Conservation (phyloP, 2,329 filamentous ascomycete genomes). For the Alternaria longipes region DNA sequence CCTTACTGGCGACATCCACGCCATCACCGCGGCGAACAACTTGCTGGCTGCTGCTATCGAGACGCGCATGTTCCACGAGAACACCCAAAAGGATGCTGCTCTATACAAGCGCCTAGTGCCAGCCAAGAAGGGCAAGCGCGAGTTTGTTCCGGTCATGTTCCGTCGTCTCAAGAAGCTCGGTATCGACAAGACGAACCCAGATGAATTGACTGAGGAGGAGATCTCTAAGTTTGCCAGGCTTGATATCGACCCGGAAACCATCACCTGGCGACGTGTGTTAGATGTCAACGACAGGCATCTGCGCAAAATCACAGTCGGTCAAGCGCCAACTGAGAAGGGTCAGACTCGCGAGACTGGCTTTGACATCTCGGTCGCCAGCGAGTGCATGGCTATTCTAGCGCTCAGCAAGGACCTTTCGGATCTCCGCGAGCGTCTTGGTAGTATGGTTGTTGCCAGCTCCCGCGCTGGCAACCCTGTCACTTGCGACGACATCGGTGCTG, state of each 20-base stretch:
- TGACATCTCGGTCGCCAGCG: conserved; percentile 96
- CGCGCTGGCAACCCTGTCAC: conserved; percentile 88
- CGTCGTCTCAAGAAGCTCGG: conserved; percentile 93
- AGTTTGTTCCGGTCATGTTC: conserved; percentile 91
- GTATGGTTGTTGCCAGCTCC: conserved; percentile 95
- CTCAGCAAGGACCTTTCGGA: conserved; percentile 87
- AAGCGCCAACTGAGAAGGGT: conserved; percentile 89
- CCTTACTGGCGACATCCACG: conserved; percentile 96
- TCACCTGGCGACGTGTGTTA: conserved; percentile 94
- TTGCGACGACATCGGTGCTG: conserved; percentile 92
- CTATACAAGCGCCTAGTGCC: conserved; percentile 90
- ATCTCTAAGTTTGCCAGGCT: conserved; percentile 87
- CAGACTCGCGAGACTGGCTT: conserved; percentile 90
- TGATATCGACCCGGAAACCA: conserved; percentile 95
- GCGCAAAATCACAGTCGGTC: conserved; percentile 86
- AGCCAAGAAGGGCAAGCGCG: conserved; percentile 85
- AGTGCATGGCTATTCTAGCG: conserved; percentile 98
- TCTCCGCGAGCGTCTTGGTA: conserved; percentile 90
- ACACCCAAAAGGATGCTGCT: conserved; percentile 88
- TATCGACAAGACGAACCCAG: conserved; percentile 92
- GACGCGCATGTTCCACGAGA: conserved; percentile 97
- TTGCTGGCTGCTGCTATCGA: conserved; percentile 95
- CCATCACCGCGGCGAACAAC: conserved; percentile 97
- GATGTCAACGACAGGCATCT: conserved; percentile 98
- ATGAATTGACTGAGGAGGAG: conserved; percentile 90